Evolutionary conservation across 1,284 basidiomycete species (phyloP).

Genomic region (Jaminaea rosea): DNA sequence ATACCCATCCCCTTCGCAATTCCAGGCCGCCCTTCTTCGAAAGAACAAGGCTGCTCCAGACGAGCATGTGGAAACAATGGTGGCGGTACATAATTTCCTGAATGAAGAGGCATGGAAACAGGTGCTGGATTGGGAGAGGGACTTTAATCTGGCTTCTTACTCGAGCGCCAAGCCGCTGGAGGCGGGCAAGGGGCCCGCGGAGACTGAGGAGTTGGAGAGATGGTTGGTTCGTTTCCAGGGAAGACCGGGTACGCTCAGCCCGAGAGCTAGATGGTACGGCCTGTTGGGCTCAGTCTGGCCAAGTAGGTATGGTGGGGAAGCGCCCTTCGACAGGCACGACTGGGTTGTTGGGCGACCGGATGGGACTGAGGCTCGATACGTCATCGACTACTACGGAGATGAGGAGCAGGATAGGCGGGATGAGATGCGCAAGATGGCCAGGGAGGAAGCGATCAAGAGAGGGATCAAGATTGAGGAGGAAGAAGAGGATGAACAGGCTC

Average conservation of each 20-base stretch:
- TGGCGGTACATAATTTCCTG: constrained; percentile 94
- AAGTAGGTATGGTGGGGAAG: constrained; percentile 52
- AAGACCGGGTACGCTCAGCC: constrained; percentile 68
- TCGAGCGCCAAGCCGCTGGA: too few relatives aligned
- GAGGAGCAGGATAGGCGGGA: neutral
- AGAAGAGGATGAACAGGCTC: neutral
- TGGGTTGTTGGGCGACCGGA: constrained; percentile 72
- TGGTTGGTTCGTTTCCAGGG: constrained; percentile 79
- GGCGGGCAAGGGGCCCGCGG: constrained; percentile 51
- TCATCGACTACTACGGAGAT: constrained; percentile 43
- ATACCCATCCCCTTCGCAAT: constrained; percentile 96
- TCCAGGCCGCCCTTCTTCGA: constrained; percentile 90
- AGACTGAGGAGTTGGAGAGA: constrained; percentile 42
- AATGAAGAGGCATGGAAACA: constrained; percentile 96
- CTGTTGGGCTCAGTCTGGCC: constrained; percentile 81
- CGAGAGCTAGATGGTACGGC: constrained; percentile 76
- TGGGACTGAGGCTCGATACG: constrained; percentile 40
- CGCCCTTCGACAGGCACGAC: constrained; percentile 97
- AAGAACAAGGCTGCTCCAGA: constrained; percentile 98
- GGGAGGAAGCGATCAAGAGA: neutral
- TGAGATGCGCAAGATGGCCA: neutral
- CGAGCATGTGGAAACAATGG: constrained; percentile 92
- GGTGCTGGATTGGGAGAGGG: constrained; percentile 81
- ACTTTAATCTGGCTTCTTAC: too few relatives aligned
- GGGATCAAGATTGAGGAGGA: constrained; percentile 12